Evolutionary conservation across 371 early-diverging fungal genomes (phyloP), one percentile per base, ranked within the genome.

Genomic region (Apophysomyces variabilis): DNA sequence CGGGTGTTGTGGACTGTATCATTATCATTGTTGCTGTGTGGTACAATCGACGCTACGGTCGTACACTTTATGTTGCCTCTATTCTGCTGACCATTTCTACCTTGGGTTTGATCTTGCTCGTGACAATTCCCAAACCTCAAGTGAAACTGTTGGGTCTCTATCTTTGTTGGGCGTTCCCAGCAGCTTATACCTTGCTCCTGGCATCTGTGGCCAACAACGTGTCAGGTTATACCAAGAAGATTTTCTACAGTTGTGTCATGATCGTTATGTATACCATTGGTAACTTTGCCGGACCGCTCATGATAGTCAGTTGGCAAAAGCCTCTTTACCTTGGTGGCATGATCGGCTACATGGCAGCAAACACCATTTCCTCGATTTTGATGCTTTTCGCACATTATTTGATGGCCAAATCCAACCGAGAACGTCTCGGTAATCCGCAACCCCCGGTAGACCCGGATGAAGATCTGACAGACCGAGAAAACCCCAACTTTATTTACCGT

Each of bases 321-420:
- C 79, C 79, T 18, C 47, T 54, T 3, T 81, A 78, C 35, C 67
- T 75, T 11, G 77, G 77, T 35, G 77, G 76, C 43, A 77, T 77
- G 74, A 57, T 72, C 3, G 73, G 61, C 6, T 76, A 68, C 45
- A 70, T 70, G n/a, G 60, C 37, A 11, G 62, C 76, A 35, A 66
- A 76, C 58, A 57, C 62, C 4, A 44, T 72, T 14, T 56, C 46
- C 13, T 72, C 70, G 43, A 39, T 64, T 44, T 39, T 70, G 6
- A 38, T 76, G 46, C 26, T 70, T 57, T 16, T 68, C 58, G 70
- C 70, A 3, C 73, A 70, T 58, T 56, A 41, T 26, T 59, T 16
- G 35, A 76, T 76, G 76, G 63, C 60, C 32, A 62, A 57, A 5
- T 38, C 58, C 11, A 76, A 73, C 60, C 57, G 50, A 5, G 41